Conservation (phyloP, 2,329 filamentous ascomycete species). For the Stachybotrys chartarum region DNA sequence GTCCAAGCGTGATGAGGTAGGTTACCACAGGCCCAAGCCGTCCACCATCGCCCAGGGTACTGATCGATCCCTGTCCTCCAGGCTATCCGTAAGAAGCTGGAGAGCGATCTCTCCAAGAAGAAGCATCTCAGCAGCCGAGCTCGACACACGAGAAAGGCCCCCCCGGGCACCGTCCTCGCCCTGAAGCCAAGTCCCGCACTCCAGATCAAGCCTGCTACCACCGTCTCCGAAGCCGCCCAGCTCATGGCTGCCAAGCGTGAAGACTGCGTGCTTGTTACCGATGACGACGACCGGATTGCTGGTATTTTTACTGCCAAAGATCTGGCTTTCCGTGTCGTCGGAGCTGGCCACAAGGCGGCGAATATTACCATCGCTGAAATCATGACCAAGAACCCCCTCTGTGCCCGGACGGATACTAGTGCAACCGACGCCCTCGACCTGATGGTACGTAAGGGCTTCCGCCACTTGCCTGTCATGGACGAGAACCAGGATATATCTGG, state of each 20-base stretch:
- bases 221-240: conserved; percentile 92
- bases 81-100: conserved; percentile 96
- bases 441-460: conserved; percentile 97
- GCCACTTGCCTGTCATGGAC: conserved; percentile 97
- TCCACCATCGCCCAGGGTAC: conserved; percentile 1
- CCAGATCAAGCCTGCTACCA: conserved; percentile 93
- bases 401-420: conserved; percentile 93
- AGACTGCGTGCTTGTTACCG: conserved; percentile 94
- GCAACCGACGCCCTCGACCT: conserved; percentile 94
- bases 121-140: conserved; percentile 73
- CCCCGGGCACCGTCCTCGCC: conserved; percentile 90
- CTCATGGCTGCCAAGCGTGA: conserved; percentile 98
- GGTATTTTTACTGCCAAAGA: conserved; percentile 99
- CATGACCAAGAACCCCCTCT: conserved; percentile 99
- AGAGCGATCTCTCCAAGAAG: conserved; percentile 97
- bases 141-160: conserved; percentile 83
- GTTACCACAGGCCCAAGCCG: conserved; percentile 18
- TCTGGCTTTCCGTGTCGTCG: conserved; percentile 93
- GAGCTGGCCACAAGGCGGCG: conserved; percentile 79
- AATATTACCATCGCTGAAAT: conserved; percentile 94
- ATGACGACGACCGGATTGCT: conserved; percentile 95
- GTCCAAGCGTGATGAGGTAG: conserved; percentile 95
- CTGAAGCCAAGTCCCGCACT: conserved; percentile 92
- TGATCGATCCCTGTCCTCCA: conserved; percentile 30
- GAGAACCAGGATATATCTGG: conserved; percentile 99